Evolutionary conservation across 768 basidiomycete species (phyloP), one percentile per base, ranked within the genome.

Genomic region (Lactarius indigo): DNA sequence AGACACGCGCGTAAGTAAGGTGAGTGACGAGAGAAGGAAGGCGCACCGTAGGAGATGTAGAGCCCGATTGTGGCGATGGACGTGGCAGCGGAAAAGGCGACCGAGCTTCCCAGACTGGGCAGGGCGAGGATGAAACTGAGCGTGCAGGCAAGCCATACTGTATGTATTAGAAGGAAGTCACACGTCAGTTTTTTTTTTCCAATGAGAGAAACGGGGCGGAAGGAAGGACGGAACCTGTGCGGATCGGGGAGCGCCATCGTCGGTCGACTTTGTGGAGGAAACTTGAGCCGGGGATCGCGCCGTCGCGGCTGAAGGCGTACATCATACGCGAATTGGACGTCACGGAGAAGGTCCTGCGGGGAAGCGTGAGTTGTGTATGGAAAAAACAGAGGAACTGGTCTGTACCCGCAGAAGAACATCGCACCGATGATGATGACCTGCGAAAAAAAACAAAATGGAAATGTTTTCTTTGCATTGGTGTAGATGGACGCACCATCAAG

Each of bases 261-360:
- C 75, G 63, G 74, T 84, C 84, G 41, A 91, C 89, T 68, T 85
- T 82, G 70, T 83, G 83, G 75, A 91, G 87, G 75, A 87, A 90
- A 41, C 73, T 80, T 68, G 85, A 85, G 15, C 86, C 88, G 0
- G 90, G 89, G 30, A 91, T 81, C 13, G 84, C 89, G 0, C 89
- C 87, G 73, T 93, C 91, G 42, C 91, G 83, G 4, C 88, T 82
- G 72, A 91, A 92, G 0, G 90, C 87, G 73, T 86, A 93, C 87
- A 89, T 90, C 90, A 92, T 92, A 0, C 91, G 82, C 4, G 87
- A 89, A 73, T 92, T 93, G 0, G 86, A 87, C 0, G 90, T 91
- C 59, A 93, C 77, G 0, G 89, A 90, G 77, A 92, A 92, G 0
- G 87, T 89, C 17, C 88, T 87, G 63, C 6, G 26, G 7, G 5